Percentiles rank a stretch among this genome's conserved stretches.
These are phyloP conservation scores for Backusella morwellensis DNA, from an alignment of 192 early-diverging fungal species.

Conservation along the genomic window DNA sequence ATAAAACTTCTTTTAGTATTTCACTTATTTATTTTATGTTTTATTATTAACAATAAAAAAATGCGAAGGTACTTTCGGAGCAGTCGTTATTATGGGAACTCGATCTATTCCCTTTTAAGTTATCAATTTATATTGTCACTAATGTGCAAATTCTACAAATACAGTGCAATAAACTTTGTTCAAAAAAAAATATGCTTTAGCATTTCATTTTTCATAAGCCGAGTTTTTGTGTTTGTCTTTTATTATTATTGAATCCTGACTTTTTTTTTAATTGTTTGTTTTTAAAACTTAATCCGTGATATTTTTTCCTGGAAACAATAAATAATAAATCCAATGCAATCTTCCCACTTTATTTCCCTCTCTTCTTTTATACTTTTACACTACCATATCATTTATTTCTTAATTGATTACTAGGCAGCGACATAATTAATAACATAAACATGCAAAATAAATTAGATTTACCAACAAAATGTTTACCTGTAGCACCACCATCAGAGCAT, in stretches of 20 bases:
- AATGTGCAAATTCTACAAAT: neutral
- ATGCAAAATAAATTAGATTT: neutral
- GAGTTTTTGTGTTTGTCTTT: neutral
- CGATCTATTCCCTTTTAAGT: neutral
- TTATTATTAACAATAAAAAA: neutral
- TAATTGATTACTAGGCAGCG: neutral
- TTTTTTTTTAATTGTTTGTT: slow-evolving; percentile 1
- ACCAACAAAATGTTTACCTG: neutral
- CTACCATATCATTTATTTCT: neutral
- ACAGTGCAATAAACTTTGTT: neutral
- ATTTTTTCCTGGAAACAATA: slow-evolving; percentile 1
- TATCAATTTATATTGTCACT: neutral
- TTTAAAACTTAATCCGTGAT: neutral
- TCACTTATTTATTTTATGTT: neutral
- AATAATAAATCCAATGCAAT: neutral
- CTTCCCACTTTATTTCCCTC: neutral
- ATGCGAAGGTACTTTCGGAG: neutral
- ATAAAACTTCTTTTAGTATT: neutral
- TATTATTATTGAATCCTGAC: neutral
- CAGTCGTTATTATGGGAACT: neutral
- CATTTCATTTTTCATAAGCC: neutral
- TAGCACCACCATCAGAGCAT: neutral
- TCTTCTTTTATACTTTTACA: neutral
- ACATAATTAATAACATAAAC: neutral
- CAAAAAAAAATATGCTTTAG: neutral